phyloP scores from a whole-genome alignment of 768 basidiomycete species.

The Pulveroboletus frians region DNA sequence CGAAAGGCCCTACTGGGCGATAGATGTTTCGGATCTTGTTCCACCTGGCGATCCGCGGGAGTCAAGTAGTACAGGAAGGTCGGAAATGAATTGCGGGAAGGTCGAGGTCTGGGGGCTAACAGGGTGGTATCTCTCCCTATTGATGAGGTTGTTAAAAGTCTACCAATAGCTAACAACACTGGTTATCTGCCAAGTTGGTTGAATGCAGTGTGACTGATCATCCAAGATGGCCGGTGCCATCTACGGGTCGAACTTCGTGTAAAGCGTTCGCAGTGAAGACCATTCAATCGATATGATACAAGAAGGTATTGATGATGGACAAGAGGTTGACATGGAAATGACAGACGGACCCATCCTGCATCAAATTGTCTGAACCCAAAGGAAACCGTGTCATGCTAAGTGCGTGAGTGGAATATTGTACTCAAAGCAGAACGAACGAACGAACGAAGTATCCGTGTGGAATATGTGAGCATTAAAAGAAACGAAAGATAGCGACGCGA shows the following conservation, averaged over 20 bases:
- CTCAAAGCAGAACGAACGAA: conserved; percentile 10
- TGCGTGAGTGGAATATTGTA: conserved; percentile 16
- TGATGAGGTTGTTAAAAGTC: conserved; percentile 53
- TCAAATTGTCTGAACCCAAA: conserved; percentile 12
- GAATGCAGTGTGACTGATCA: background rate
- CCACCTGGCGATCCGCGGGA: conserved; percentile 27
- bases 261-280: background rate
- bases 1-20: conserved; percentile 52
- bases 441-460: conserved; percentile 11
- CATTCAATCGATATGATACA: conserved; percentile 25
- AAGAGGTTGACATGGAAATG: conserved; percentile 15
- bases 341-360: conserved; percentile 11
- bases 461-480: conserved; percentile 26
- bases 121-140: conserved; percentile 69
- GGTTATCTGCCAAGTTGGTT: background rate
- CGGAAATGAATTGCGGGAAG: conserved; percentile 41
- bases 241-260: background rate
- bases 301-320: conserved; percentile 13
- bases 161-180: conserved; percentile 31
- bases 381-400: conserved; percentile 9
- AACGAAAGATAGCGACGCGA: conserved; percentile 24
- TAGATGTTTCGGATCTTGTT: conserved; percentile 60
- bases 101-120: conserved; percentile 82
- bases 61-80: conserved; percentile 31
- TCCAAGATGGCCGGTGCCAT: no score